A percentile compares a stretch with the other conserved stretches of the same genome.
Evolutionary conservation across 2,329 filamentous ascomycete species (phyloP).

Genomic region (Monosporascus sp.): DNA sequence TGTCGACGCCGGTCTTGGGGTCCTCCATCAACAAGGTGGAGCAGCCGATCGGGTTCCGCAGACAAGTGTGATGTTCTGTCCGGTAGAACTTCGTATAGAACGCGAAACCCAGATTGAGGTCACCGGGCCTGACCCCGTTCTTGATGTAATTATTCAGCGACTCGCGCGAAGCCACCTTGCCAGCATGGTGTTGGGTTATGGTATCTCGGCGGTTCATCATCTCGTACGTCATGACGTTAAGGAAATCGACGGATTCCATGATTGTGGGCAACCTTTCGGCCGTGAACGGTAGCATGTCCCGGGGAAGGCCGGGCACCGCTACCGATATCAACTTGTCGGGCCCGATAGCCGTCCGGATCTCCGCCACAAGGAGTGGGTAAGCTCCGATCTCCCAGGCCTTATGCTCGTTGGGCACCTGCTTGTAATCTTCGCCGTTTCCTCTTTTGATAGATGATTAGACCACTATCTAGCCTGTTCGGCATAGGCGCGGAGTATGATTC

Average conservation of each 20-base stretch:
- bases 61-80: constrained; percentile 42
- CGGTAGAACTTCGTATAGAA: constrained; percentile 67
- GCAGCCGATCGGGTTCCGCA: constrained; percentile 48
- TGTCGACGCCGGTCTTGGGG: constrained; percentile 52
- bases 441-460: constrained; percentile 18
- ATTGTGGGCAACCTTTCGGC: constrained; percentile 52
- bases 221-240: constrained; percentile 50
- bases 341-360: constrained; percentile 53
- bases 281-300: constrained; percentile 65
- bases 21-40: constrained; percentile 54
- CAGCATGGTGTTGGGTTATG: constrained; percentile 59
- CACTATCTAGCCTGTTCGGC: no score
- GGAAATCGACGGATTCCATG: constrained; percentile 53
- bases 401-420: constrained; percentile 51
- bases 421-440: constrained; percentile 68
- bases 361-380: constrained; percentile 55
- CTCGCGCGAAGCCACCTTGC: constrained; percentile 47
- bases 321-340: constrained; percentile 56
- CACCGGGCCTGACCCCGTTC: constrained; percentile 47
- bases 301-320: constrained; percentile 58
- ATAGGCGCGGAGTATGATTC: not conserved
- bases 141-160: constrained; percentile 54
- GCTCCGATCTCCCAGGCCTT: constrained; percentile 58
- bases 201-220: constrained; percentile 49
- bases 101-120: constrained; percentile 61